Evolutionary conservation across 2,329 filamentous ascomycete genomes (phyloP).

Genomic region (Epichloe uncinata): DNA sequence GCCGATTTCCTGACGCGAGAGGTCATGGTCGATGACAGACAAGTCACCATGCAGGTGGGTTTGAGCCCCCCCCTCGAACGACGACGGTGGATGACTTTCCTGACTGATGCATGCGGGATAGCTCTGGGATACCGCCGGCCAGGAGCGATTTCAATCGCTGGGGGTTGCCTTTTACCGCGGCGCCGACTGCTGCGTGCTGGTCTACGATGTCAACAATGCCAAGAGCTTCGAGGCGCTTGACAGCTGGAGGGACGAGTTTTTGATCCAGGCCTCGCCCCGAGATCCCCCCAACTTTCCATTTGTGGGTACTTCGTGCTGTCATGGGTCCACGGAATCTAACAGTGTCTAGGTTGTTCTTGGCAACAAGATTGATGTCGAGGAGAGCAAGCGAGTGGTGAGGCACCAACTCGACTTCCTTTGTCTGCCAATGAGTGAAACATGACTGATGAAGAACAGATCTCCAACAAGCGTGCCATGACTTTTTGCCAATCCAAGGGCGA

Average conservation of each 20-base stretch:
- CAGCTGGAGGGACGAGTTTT: slow-evolving; percentile 95
- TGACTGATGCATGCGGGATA: slow-evolving; percentile 22
- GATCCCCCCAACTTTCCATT: slow-evolving; percentile 99
- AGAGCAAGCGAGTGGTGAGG: slow-evolving; percentile 82
- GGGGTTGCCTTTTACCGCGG: slow-evolving; percentile 96
- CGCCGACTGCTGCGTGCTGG: slow-evolving; percentile 93
- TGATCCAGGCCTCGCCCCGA: slow-evolving; percentile 92
- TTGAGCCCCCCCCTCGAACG: background rate
- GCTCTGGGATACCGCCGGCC: slow-evolving; percentile 96
- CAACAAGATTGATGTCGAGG: slow-evolving; percentile 98
- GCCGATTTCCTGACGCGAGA: slow-evolving; percentile 98
- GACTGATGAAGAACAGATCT: slow-evolving; percentile 46
- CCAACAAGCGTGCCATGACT: slow-evolving; percentile 87
- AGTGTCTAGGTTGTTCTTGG: slow-evolving; percentile 67
- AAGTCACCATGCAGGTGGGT: slow-evolving; percentile 93
- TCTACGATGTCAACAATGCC: slow-evolving; percentile 97
- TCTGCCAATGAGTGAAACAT: background rate
- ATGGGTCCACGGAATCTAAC: slow-evolving; percentile 9
- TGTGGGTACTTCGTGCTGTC: slow-evolving; percentile 39
- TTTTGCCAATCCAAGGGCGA: slow-evolving; percentile 97
- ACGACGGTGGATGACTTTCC: background rate
- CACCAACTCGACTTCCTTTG: background rate
- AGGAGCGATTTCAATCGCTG: slow-evolving; percentile 94
- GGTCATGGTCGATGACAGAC: slow-evolving; percentile 88
- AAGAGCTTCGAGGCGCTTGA: slow-evolving; percentile 98